phyloP scores from a whole-genome alignment of 331 rosid species.

The Dryas integrifolia region DNA sequence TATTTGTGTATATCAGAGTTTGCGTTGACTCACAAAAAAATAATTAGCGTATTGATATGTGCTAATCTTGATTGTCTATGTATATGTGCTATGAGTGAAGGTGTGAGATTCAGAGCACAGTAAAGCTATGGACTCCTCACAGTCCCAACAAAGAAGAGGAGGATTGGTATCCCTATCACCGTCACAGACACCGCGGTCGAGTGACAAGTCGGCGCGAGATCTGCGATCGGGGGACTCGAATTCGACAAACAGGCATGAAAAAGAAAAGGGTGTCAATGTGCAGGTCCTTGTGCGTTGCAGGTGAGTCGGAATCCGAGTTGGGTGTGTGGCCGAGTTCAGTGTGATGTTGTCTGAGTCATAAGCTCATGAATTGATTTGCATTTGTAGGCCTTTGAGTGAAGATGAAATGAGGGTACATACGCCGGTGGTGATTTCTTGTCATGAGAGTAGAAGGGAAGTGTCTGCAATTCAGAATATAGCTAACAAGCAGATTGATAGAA shows the following conservation, averaged over 20 bases:
- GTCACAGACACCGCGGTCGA: conserved; percentile 90
- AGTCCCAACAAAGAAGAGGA: conserved; percentile 66
- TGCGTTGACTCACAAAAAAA: conserved; percentile 12
- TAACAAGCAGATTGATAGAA: conserved; percentile 98
- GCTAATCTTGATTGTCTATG: background rate
- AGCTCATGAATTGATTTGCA: conserved; percentile 22
- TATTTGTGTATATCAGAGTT: too few relatives aligned
- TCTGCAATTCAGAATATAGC: conserved; percentile 88
- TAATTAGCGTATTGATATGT: background rate
- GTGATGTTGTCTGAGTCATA: background rate
- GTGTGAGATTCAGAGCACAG: conserved; percentile 27
- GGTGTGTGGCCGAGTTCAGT: background rate
- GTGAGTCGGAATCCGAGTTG: conserved; percentile 43
- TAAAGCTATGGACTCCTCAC: conserved; percentile 50
- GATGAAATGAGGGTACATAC: conserved; percentile 83
- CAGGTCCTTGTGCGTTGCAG: conserved; percentile 98
- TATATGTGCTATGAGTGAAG: conserved; percentile 9
- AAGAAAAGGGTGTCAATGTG: conserved; percentile 96
- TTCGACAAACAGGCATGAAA: conserved; percentile 68
- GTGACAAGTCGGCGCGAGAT: conserved; percentile 80
- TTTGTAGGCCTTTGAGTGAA: conserved; percentile 84
- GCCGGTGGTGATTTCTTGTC: conserved; percentile 90
- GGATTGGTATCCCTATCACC: conserved; percentile 85
- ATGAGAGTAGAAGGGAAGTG: conserved; percentile 77
- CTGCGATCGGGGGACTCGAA: conserved; percentile 96